Evolutionary conservation across 1,284 basidiomycete species (phyloP).

Genomic region (Phellopilus nigrolimitatus): DNA sequence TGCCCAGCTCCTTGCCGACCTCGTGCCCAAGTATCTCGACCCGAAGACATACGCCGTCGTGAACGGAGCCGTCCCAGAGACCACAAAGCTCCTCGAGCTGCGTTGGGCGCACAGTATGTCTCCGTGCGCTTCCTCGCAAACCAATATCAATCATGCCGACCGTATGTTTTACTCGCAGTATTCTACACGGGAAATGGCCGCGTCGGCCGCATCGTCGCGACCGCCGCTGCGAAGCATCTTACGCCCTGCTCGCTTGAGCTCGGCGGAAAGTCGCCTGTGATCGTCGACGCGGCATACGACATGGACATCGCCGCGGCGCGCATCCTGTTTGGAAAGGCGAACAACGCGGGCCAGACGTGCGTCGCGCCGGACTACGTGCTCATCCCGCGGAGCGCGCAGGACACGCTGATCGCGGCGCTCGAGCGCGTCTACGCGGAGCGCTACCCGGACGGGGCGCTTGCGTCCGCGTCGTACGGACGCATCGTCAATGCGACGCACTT

Average conservation of each 20-base stretch:
- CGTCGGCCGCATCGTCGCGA: slow-evolving; percentile 58
- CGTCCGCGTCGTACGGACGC: slow-evolving; percentile 36
- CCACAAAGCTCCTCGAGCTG: no score
- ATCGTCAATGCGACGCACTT: slow-evolving; percentile 49
- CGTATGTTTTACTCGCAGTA: slow-evolving; percentile 33
- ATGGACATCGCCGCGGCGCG: slow-evolving; percentile 40
- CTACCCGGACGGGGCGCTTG: slow-evolving; percentile 37
- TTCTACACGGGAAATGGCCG: slow-evolving; percentile 46
- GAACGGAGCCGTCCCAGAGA: slow-evolving; percentile 53
- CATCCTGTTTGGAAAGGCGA: slow-evolving; percentile 53
- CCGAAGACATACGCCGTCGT: slow-evolving; percentile 42
- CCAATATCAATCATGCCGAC: slow-evolving; percentile 61
- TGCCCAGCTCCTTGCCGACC: slow-evolving; percentile 47
- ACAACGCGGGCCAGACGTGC: slow-evolving; percentile 58
- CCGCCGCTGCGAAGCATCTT: slow-evolving; percentile 58
- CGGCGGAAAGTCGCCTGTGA: slow-evolving; percentile 63
- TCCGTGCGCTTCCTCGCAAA: no score
- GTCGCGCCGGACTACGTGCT: no score
- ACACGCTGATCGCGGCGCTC: slow-evolving; percentile 48
- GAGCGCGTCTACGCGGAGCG: slow-evolving; percentile 38
- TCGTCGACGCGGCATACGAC: slow-evolving; percentile 46
- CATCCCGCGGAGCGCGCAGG: slow-evolving; percentile 42
- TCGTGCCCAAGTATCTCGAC: slow-evolving; percentile 64
- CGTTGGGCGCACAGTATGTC: no score
- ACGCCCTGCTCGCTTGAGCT: slow-evolving; percentile 64